phyloP scores from a whole-genome alignment of 2,329 filamentous ascomycete species.

The Metarhizium anisopliae region DNA sequence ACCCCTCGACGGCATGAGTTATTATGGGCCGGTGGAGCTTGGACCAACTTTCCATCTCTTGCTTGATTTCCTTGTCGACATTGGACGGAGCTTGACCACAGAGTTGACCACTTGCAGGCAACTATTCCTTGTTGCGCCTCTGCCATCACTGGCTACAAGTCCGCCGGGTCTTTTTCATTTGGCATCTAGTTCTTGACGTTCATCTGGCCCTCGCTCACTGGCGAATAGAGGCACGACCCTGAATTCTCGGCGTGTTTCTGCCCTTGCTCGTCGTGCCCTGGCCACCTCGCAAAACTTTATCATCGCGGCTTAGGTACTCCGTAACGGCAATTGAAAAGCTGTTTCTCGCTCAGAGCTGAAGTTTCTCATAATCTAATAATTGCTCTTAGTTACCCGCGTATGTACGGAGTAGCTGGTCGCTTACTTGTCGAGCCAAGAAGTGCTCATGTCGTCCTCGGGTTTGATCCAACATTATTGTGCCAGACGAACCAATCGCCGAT shows the following conservation, averaged over 20 bases:
- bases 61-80: background rate
- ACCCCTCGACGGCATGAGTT: constrained; percentile 3
- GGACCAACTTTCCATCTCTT: constrained; percentile 1
- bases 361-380: no score
- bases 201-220: background rate
- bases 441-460: background rate
- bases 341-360: background rate
- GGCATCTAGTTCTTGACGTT: no score
- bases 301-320: no score
- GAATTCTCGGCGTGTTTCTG: background rate
- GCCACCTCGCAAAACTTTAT: background rate
- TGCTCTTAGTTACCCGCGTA: no score
- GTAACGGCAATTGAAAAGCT: no score
- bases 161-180: no score
- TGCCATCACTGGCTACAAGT: no score
- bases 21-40: background rate
- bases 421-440: background rate
- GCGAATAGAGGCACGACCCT: background rate
- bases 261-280: background rate
- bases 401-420: background rate
- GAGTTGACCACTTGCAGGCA: no score
- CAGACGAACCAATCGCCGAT: background rate
- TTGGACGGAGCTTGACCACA: background rate
- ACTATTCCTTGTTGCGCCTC: no score
- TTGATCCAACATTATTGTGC: background rate